Conservation (phyloP, 495 filamentous ascomycete species). For the Talaromyces nanjingensis region DNA sequence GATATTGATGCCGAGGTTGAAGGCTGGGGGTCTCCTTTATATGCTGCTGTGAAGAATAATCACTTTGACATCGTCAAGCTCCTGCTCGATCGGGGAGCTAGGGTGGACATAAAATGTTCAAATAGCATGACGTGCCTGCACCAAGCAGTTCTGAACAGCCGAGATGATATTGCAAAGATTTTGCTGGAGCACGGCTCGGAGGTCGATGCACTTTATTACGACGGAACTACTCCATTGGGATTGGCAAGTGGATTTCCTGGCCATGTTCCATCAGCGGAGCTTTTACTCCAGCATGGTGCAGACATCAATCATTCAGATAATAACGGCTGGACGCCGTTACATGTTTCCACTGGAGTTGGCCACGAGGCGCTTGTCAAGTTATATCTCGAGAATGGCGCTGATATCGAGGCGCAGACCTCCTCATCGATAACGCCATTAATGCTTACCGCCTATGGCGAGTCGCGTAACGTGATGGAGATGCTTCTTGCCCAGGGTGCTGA, state of each 20-base stretch:
- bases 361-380: conserved; percentile 6
- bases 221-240: neutral
- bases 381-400: conserved; percentile 11
- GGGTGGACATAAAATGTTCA: neutral
- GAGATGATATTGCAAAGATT: neutral
- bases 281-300: conserved; percentile 10
- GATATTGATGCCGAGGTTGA: conserved; percentile 5
- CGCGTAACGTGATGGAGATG: neutral
- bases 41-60: neutral
- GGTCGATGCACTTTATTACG: neutral
- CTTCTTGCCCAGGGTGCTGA: conserved; percentile 8
- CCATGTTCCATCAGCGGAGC: neutral
- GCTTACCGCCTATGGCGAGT: neutral
- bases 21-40: neutral
- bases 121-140: neutral
- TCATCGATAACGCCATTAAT: conserved; percentile 6
- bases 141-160: neutral
- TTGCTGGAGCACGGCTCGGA: conserved; percentile 1
- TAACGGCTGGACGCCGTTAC: conserved; percentile 10
- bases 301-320: conserved; percentile 1
- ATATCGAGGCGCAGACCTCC: neutral
- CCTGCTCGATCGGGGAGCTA: conserved; percentile 3
- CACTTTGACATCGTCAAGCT: conserved; percentile 4
- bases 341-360: conserved; percentile 8
- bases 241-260: conserved; percentile 3